Percentiles rank a stretch among this genome's conserved stretches.
These are phyloP conservation scores for Fomitopsis pinicola DNA, from an alignment of 1,284 basidiomycete species.

Conservation along the genomic window DNA sequence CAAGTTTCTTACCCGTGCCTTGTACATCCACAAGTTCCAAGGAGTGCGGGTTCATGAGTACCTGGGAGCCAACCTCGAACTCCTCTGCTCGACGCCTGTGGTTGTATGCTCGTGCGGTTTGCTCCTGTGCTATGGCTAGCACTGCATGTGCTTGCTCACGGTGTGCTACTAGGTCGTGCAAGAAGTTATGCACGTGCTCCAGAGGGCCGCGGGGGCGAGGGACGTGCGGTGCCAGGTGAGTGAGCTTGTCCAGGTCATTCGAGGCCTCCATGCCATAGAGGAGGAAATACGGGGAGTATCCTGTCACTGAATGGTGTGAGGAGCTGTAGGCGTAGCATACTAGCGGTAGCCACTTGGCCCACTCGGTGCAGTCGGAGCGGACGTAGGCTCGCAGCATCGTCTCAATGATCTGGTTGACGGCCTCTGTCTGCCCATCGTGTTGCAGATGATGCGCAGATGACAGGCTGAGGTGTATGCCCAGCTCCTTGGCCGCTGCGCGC, in stretches of 20 bases:
- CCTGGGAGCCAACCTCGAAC: conserved; percentile 22
- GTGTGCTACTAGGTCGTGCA: not conserved
- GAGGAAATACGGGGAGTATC: not conserved
- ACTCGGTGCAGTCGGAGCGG: not conserved
- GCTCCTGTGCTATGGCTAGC: not conserved
- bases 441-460: conserved; percentile 18
- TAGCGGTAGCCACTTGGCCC: not conserved
- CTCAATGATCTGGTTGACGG: conserved; percentile 16
- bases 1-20: conserved; percentile 28
- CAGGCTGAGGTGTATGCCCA: conserved; percentile 7
- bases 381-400: conserved; percentile 12
- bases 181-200: not conserved
- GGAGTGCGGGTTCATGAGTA: conserved; percentile 28
- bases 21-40: conserved; percentile 22
- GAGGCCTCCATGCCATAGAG: conserved; percentile 1
- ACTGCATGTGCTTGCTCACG: not conserved
- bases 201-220: not conserved
- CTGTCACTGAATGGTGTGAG: not conserved
- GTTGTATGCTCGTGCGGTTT: conserved; percentile 14
- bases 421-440: conserved; percentile 18
- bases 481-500: conserved; percentile 5
- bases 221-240: not conserved
- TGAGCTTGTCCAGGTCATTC: not conserved
- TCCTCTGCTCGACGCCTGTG: conserved; percentile 5
- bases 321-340: not conserved